Percentiles rank a stretch among this genome's conserved stretches.
Conservation (phyloP, 208 protist genomes). For the Wallacemonas sp. region DNA sequence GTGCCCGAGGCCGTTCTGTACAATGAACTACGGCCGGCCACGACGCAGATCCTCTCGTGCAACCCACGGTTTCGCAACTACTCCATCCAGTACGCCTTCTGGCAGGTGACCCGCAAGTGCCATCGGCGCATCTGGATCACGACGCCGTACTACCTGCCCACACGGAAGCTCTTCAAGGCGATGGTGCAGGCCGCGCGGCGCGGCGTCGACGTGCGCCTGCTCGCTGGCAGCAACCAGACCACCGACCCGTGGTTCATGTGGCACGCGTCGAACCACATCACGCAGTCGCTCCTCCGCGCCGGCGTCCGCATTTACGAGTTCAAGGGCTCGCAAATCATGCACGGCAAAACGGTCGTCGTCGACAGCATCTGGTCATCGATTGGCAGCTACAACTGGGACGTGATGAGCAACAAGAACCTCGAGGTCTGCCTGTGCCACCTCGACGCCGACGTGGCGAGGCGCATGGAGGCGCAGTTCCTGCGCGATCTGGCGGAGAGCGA, state of each 20-base stretch:
- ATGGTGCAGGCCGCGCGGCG: slow-evolving; percentile 73
- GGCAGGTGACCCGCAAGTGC: slow-evolving; percentile 80
- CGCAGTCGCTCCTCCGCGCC: slow-evolving; percentile 62
- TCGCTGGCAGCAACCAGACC: slow-evolving; percentile 78
- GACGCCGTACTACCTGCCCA: slow-evolving; percentile 92
- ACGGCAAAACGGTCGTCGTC: slow-evolving; percentile 92
- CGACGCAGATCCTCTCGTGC: slow-evolving; percentile 82
- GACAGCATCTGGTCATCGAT: slow-evolving; percentile 91
- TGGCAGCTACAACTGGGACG: slow-evolving; percentile 93
- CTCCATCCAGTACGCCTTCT: slow-evolving; percentile 89
- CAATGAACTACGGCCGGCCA: slow-evolving; percentile 33
- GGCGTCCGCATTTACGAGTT: slow-evolving; percentile 92
- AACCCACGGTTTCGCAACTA: slow-evolving; percentile 87
- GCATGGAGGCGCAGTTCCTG: slow-evolving; percentile 90
- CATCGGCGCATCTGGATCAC: slow-evolving; percentile 88
- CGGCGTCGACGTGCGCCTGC: slow-evolving; percentile 90
- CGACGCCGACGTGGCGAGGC: slow-evolving; percentile 53
- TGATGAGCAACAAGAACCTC: slow-evolving; percentile 92
- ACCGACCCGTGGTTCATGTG: slow-evolving; percentile 94
- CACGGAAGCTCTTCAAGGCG: slow-evolving; percentile 72
- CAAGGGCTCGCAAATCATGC: slow-evolving; percentile 85
- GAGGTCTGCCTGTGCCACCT: slow-evolving; percentile 87
- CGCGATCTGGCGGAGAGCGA: slow-evolving; percentile 57
- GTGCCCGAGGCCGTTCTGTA: slow-evolving; percentile 76
- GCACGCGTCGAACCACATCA: slow-evolving; percentile 89